Evolutionary conservation across 345 rosid species (phyloP).

Genomic region (Alliaria petiolata): DNA sequence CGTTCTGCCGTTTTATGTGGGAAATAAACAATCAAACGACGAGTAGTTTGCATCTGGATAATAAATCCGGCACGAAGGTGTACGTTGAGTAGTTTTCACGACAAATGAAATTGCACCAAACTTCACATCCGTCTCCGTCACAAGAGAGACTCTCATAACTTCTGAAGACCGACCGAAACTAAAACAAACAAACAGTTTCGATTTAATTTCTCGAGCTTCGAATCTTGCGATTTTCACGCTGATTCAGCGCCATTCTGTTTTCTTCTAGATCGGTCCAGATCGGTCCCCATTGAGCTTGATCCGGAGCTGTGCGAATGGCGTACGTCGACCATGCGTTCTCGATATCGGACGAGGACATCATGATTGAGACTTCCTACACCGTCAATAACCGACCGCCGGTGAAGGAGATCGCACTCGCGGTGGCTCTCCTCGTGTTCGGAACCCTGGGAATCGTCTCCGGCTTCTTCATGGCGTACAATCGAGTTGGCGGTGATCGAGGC

Average conservation of each 20-base stretch:
- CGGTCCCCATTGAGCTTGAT: constrained; percentile 10
- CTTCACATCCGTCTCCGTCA: constrained; percentile 1
- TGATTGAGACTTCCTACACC: constrained; percentile 63
- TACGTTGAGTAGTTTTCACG: constrained; percentile 24
- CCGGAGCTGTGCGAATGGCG: constrained; percentile 50
- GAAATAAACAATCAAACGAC: background rate
- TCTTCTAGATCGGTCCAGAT: constrained; percentile 6
- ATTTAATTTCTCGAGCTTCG: constrained; percentile 5
- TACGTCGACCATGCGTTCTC: constrained; percentile 98
- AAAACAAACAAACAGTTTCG: constrained; percentile 1
- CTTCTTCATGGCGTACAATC: constrained; percentile 63
- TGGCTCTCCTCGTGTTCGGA: constrained; percentile 85
- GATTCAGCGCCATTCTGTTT: background rate
- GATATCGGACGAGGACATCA: constrained; percentile 84
- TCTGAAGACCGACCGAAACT: background rate
- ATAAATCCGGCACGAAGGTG: background rate
- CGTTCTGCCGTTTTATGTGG: background rate
- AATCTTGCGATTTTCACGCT: background rate
- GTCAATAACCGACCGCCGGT: constrained; percentile 80
- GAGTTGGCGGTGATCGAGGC: constrained; percentile 83
- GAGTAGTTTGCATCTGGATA: constrained; percentile 18
- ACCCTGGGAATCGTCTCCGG: constrained; percentile 70
- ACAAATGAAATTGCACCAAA: constrained; percentile 19
- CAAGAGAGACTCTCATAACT: background rate
- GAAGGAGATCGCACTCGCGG: constrained; percentile 90